Conservation (phyloP, 2,329 filamentous ascomycete genomes). For the Alternaria sp. region DNA sequence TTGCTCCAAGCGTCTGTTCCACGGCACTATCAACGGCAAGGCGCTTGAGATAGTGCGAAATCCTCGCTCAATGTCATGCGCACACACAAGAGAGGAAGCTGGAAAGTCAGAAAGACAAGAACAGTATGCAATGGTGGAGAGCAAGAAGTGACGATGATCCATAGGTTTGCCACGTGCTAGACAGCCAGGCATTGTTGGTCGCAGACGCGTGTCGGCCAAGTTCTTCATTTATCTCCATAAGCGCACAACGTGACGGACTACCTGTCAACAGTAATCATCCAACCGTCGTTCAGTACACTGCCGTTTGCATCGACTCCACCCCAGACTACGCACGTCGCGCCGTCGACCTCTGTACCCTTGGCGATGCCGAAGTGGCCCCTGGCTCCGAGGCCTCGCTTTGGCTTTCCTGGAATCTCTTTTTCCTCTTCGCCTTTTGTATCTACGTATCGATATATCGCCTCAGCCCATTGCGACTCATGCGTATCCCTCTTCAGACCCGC, state of each 20-base stretch:
- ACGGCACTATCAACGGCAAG: background rate
- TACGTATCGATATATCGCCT: constrained; percentile 56
- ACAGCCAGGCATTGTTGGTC: background rate
- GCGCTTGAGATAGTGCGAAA: background rate
- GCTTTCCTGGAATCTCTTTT: constrained; percentile 46
- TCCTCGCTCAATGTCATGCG: background rate
- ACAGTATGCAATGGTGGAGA: background rate
- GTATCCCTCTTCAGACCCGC: constrained; percentile 54
- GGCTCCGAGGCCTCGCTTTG: constrained; percentile 51
- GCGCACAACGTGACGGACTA: constrained; percentile 14
- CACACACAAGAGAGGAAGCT: background rate
- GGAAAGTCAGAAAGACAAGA: background rate
- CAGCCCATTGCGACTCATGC: constrained; percentile 58
- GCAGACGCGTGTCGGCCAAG: background rate
- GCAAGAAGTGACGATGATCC: background rate
- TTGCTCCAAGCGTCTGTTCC: background rate
- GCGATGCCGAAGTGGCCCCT: constrained; percentile 49
- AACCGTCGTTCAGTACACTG: constrained; percentile 49
- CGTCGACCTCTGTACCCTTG: constrained; percentile 54
- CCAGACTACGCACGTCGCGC: constrained; percentile 59
- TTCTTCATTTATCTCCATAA: background rate
- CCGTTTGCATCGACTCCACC: constrained; percentile 58
- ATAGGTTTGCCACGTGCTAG: background rate
- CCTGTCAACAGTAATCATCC: constrained; percentile 51
- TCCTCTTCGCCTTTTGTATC: constrained; percentile 54